These are phyloP conservation scores for Hibiscus mutabilis DNA, from an alignment of 345 rosid species.

Conservation along the genomic window DNA sequence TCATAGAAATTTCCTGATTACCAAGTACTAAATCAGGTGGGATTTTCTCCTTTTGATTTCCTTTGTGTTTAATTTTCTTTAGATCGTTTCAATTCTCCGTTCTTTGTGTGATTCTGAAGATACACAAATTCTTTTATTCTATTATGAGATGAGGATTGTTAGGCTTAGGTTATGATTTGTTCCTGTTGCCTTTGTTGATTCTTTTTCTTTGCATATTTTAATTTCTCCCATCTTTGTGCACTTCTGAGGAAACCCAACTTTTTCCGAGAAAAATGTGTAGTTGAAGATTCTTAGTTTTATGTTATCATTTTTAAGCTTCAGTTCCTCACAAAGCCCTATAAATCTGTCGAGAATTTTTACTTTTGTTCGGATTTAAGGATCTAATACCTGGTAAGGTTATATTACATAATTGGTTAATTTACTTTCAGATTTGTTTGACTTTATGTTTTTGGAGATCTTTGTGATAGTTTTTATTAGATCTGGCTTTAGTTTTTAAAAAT, in stretches of 20 bases:
- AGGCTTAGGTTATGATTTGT: neutral
- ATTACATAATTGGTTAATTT: neutral
- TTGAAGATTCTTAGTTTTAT: neutral
- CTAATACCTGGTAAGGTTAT: conserved; percentile 21
- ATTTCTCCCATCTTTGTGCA: too few species aligned
- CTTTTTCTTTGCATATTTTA: neutral
- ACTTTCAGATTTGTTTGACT: neutral
- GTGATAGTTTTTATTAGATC: neutral
- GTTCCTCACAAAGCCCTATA: neutral
- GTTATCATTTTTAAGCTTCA: neutral
- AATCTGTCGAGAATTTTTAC: neutral
- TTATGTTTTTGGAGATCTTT: neutral
- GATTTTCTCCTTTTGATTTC: neutral
- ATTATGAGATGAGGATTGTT: neutral
- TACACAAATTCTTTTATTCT: neutral
- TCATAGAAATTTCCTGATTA: conserved; percentile 20
- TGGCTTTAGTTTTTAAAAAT: neutral
- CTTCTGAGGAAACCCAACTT: too few species aligned
- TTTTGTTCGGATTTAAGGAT: conserved; percentile 6
- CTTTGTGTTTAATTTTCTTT: neutral
- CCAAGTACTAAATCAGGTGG: conserved; percentile 21
- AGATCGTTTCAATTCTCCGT: neutral
- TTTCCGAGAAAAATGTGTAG: neutral
- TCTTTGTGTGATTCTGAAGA: neutral
- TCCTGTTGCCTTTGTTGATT: neutral